Evolutionary conservation across 805 yeast genomes (phyloP), one percentile per base, ranked within the genome.

Genomic region (Jamesozyma gamospora): DNA sequence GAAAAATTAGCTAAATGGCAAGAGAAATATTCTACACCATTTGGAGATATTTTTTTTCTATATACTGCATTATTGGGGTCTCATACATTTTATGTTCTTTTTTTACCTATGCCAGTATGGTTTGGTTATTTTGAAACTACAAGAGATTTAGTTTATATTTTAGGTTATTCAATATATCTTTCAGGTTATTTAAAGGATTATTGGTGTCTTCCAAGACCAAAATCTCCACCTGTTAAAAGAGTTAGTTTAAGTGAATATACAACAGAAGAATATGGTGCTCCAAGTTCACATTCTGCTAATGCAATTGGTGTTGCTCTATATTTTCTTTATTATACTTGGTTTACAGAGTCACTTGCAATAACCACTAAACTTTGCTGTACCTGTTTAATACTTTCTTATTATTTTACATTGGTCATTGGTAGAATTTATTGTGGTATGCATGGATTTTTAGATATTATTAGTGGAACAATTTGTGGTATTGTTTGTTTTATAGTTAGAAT

Each of bases 391-490:
- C 33, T 47, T 4, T 7, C 72, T 13, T 87, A 88, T 56, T 79
- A 76, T 51, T 44, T 68, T 27, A 75, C 88, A 8, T 65, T 92
- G 45, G 73, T 84, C 1, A 56, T 75, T 44, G 98, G 98, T 16
- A 69, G 98, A 41, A 55, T 92, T 4, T 90, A 92, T 63, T 88
- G 96, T 60, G 98, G 98, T 9, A 92, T 92, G 98, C 98, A 92
- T 62, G 98, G 98, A 2, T 74, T 84, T 43, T 60, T 82, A 18
- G 98, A 92, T 58, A 68, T 92, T 3, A 37, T 64, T 0, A 56
- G 73, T 11, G 98, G 98, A 7, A 60, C 75, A 0, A 0, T 71
- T 0, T 63, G 85, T 16, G 98, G 98, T 0, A 38, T 64, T 0
- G 26, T 62, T 0, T 66, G 82, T 25, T 75, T 74, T 47, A 34